Conservation (phyloP, 805 yeast genomes). For the Blastobotrys attinorum region DNA sequence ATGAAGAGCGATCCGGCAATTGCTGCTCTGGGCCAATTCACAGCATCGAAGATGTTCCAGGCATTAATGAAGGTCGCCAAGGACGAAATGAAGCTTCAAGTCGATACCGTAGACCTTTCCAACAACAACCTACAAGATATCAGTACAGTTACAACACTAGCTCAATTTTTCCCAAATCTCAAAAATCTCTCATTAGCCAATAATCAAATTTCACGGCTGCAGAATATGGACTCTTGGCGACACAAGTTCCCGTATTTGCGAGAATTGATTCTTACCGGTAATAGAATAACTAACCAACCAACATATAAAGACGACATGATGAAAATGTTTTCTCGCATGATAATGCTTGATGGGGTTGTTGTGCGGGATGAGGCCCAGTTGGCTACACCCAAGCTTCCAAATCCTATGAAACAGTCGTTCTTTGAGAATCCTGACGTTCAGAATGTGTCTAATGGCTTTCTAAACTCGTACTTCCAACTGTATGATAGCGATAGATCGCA, state of each 20-base stretch:
- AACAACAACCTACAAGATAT: conserved; percentile 57
- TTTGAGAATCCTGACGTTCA: conserved; percentile 74
- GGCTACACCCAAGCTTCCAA: conserved; percentile 24
- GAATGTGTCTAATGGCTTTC: conserved; percentile 63
- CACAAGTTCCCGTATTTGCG: conserved; percentile 65
- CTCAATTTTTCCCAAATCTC: conserved; percentile 66
- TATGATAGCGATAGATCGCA: conserved; percentile 80
- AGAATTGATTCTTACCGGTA: conserved; percentile 70
- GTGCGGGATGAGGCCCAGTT: conserved; percentile 64
- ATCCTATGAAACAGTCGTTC: conserved; percentile 51
- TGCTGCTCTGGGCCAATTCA: conserved; percentile 55
- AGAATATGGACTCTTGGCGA: conserved; percentile 64
- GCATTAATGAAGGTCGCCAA: conserved; percentile 80
- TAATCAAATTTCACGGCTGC: conserved; percentile 55
- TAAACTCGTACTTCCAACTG: conserved; percentile 61
- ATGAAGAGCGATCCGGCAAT: conserved; percentile 60
- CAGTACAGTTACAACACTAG: conserved; percentile 49
- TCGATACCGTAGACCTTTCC: conserved; percentile 52
- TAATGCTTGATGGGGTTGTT: conserved; percentile 67
- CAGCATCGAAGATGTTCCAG: conserved; percentile 76
- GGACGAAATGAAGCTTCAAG: conserved; percentile 37
- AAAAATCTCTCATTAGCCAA: conserved; percentile 73
- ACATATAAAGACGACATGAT: conserved; percentile 54
- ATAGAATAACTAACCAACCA: conserved; percentile 53
- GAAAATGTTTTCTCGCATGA: conserved; percentile 68